Conservation (phyloP, 108 stramenopile species). For the Nitzschia palea region DNA sequence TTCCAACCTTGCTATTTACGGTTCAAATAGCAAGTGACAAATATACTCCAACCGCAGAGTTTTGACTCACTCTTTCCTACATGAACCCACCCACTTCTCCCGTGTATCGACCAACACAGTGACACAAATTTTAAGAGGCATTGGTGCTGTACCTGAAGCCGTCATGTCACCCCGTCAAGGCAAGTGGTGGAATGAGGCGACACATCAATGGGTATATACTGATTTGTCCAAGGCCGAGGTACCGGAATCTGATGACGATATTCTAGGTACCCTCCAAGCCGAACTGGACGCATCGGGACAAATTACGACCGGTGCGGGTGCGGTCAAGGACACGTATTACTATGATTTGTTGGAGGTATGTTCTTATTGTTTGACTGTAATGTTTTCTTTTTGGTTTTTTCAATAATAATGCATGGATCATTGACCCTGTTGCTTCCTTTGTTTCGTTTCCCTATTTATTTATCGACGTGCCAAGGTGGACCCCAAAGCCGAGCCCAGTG, state of each 20-base stretch:
- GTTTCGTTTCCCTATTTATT: too few species aligned
- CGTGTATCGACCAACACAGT: too few species aligned
- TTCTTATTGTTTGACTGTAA: neutral
- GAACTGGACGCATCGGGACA: slow-evolving; percentile 36
- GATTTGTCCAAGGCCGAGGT: slow-evolving; percentile 45
- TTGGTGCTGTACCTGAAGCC: slow-evolving; percentile 54
- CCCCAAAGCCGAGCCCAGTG: slow-evolving; percentile 62
- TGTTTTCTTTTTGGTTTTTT: neutral
- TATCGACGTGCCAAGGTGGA: too few species aligned
- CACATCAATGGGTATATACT: slow-evolving; percentile 61
- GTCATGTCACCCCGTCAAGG: slow-evolving; percentile 62
- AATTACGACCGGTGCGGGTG: slow-evolving; percentile 21
- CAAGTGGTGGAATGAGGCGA: slow-evolving; percentile 84
- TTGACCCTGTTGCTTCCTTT: too few species aligned
- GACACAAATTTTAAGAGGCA: slow-evolving; percentile 54
- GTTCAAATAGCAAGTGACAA: too few species aligned
- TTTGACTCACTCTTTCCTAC: neutral
- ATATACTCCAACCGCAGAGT: too few species aligned
- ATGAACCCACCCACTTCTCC: too few species aligned
- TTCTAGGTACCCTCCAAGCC: slow-evolving; percentile 45
- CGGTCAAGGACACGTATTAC: slow-evolving; percentile 64
- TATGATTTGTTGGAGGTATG: slow-evolving; percentile 76
- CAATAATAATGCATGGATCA: too few species aligned
- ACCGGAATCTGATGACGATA: slow-evolving; percentile 68
- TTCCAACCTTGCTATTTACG: too few species aligned